These are phyloP conservation scores for Boletales sp. DNA, from an alignment of 768 basidiomycete species.

Conservation along the genomic window DNA sequence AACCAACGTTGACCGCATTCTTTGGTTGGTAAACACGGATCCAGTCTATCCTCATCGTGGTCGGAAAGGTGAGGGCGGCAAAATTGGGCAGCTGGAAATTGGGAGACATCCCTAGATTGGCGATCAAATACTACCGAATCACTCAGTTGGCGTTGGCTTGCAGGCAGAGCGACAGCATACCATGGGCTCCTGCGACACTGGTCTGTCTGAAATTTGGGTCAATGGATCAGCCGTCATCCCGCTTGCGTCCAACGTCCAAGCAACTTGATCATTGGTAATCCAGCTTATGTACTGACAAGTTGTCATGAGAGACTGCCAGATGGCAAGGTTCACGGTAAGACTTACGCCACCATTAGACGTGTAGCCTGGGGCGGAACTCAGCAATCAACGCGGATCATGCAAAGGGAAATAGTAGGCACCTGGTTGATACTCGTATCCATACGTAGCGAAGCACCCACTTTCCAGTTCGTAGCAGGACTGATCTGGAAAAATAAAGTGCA, in stretches of 20 bases:
- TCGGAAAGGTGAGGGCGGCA: slow-evolving; percentile 65
- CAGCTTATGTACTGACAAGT: slow-evolving; percentile 68
- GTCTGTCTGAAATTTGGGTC: slow-evolving; percentile 62
- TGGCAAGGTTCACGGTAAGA: slow-evolving; percentile 3
- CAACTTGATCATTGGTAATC: slow-evolving; percentile 57
- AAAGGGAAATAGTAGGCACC: slow-evolving; percentile 34
- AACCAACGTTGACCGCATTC: slow-evolving; percentile 72
- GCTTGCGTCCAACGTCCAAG: slow-evolving; percentile 66
- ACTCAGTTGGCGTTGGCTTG: not conserved
- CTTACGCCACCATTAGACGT: slow-evolving; percentile 46
- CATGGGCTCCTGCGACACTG: slow-evolving; percentile 83
- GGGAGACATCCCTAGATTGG: slow-evolving; percentile 80
- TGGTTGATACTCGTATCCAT: slow-evolving; percentile 81
- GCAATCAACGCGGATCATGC: not conserved
- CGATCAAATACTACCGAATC: slow-evolving; percentile 65
- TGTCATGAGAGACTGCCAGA: slow-evolving; percentile 6
- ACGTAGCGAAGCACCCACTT: slow-evolving; percentile 57
- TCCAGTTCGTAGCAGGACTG: slow-evolving; percentile 60
- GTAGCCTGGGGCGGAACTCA: slow-evolving; percentile 14
- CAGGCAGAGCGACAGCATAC: slow-evolving; percentile 32
- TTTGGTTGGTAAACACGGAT: slow-evolving; percentile 87
- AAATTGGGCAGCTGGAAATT: slow-evolving; percentile 80
- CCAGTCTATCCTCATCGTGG: slow-evolving; percentile 77
- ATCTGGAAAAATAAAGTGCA: slow-evolving; percentile 37
- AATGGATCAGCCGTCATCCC: slow-evolving; percentile 56